Evolutionary conservation across 2,329 filamentous ascomycete genomes (phyloP), one percentile per base, ranked within the genome.

Genomic region (Epicoccum nigrum): DNA sequence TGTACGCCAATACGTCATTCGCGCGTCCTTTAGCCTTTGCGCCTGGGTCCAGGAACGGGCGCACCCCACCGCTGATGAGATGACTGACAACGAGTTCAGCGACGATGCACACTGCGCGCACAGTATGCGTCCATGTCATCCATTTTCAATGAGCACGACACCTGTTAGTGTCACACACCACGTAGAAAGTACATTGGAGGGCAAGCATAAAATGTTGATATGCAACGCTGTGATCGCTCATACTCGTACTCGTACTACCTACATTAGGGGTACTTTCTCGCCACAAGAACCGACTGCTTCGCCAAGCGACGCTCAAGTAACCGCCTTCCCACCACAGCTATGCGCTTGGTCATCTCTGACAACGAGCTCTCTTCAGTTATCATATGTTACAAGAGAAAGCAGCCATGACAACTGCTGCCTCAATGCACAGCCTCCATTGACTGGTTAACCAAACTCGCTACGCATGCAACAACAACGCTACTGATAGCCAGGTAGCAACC

Each of bases 1-100:
- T n/a, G n/a, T n/a, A n/a, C n/a, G n/a, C 33, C 17, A 32, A 40
- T 43, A 65, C 62, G 58, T 65, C 63, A 64, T 56, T 30, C 38
- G 33, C 43, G 40, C 45, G 35, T 40, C 38, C 25, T 27, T 25
- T 2, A 9, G 39, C 17, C 31, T 30, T 11, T 13, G 13, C 13
- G 28, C 28, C 28, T 35, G 38, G n/a, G n/a, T n/a, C 43, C 32
- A 52, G 49, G 49, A 52, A 52, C 49, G 16, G 43, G 43, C 39
- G 37, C 15, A 38, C 38, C 12, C 20, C 7, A 30, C 43, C 23
- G 9, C 6, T 25, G 7, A n/a, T 11, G 27, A n/a, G 33, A 25
- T 44, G 49, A 52, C 47, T 59, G 55, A 57, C 54, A 60, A 64
- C 41, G 35, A 43, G 47, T 48, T 41, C 37, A 53, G 53, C 46